These are phyloP conservation scores for Tylopilus intermedius DNA, from an alignment of 768 basidiomycete species.

Conservation along the genomic window DNA sequence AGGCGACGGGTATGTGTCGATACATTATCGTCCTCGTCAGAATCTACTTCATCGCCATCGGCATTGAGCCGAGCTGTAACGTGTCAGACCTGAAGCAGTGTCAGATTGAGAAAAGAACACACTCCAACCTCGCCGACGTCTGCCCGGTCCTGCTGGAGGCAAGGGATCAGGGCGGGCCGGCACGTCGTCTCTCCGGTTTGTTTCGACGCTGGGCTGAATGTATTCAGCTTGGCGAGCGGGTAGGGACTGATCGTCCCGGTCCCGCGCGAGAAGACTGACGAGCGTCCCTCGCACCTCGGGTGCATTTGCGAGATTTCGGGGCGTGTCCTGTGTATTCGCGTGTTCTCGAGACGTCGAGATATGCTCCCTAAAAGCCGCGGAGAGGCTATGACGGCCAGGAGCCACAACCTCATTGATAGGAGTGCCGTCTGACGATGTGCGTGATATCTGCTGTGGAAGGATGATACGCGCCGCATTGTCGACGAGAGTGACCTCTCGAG, in stretches of 20 bases:
- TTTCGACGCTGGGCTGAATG: conserved; percentile 1
- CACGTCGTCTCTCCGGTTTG: conserved; percentile 8
- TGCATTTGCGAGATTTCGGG: conserved; percentile 19
- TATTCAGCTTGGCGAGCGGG: conserved; percentile 9
- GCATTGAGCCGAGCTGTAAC: conserved; percentile 35
- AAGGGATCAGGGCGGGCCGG: conserved; percentile 8
- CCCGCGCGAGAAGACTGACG: conserved; percentile 22
- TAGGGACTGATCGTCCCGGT: conserved; percentile 18
- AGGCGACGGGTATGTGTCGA: conserved; percentile 50
- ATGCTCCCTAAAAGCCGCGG: conserved; percentile 21
- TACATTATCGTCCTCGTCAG: conserved; percentile 49
- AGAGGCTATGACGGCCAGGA: conserved; percentile 17
- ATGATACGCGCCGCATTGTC: conserved; percentile 17
- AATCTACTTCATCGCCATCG: conserved; percentile 61
- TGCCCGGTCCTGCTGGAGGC: conserved; percentile 16
- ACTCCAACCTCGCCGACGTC: conserved; percentile 34
- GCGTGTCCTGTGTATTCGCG: conserved; percentile 7
- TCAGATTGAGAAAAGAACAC: conserved; percentile 5
- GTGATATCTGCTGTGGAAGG: conserved; percentile 22
- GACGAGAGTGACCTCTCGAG: conserved; percentile 15
- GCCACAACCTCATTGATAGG: conserved; percentile 16
- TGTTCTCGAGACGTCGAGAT: conserved; percentile 13
- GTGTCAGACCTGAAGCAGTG: conserved; percentile 6
- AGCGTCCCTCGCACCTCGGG: conserved; percentile 23
- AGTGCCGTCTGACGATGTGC: conserved; percentile 21